Evolutionary conservation across 75 land plant species (phyloP), one percentile per base, ranked within the genome.

Genomic region (Cunninghamia lanceolata): DNA sequence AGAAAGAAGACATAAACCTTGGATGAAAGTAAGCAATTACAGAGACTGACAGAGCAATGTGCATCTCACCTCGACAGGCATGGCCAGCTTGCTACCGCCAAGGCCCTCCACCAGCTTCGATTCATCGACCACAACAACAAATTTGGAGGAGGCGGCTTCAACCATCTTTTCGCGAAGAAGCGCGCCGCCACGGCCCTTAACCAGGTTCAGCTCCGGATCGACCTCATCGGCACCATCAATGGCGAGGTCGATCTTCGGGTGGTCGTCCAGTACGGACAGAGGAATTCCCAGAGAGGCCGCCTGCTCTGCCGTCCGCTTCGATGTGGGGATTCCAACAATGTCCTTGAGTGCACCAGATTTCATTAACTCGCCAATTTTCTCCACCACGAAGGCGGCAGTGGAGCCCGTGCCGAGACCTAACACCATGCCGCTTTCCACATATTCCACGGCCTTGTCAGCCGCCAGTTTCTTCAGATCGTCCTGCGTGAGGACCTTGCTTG

Each of bases 161-260:
- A 97, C 99, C 99, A 97, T 97, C 90, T 97, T 97, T 86, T 97
- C 99, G 28, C 97, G 92, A 43, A 96, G 88, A 30, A 97, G 89
- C 53, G 99, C 96, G 0, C 99, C 99, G 30, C 99, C 99, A 0
- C 97, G 90, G 34, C 97, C 99, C 84, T 97, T 97, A 80, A 97
- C 96, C 3, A 97, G 91, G 56, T 97, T 90, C 40, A 97, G 94
- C 85, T 90, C 85, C 0, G 96, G 96, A 85, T 97, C 99, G 1
- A 97, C 99, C 87, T 95, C 97, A 81, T 97, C 97, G 11, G 97
- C 99, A 39, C 97, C 99, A 78, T 97, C 99, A 36, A 98, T 98
- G 15, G 99, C 98, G 39, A 98, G 89, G 82, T 98, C 99, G 30
- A 98, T 63, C 63, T 88, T 87, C 5, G 99, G 98, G 82, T 98